These are phyloP conservation scores for Apiotrichum porosum DNA, from an alignment of 1,284 basidiomycete genomes.

Conservation along the genomic window DNA sequence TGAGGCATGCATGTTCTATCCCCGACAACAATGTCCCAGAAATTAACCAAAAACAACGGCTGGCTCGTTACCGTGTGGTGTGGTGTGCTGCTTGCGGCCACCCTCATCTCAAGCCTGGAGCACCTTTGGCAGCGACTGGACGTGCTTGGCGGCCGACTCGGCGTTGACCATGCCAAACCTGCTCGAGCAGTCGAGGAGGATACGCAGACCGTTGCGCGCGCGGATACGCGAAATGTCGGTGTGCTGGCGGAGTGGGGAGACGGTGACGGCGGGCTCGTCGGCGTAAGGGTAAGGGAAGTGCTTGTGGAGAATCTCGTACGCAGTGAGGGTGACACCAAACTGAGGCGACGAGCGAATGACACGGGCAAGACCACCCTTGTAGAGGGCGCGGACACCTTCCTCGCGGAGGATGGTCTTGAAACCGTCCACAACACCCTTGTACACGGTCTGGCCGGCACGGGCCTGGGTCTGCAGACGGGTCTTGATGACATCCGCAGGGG, in stretches of 20 bases:
- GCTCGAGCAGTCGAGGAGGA: constrained; percentile 47
- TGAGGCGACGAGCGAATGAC: constrained; percentile 50
- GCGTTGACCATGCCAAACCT: constrained; percentile 43
- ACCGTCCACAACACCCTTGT: constrained; percentile 86
- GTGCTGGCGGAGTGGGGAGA: constrained; percentile 61
- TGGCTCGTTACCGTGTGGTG: too few relatives aligned
- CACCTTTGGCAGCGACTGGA: constrained; percentile 26
- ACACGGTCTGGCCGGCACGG: constrained; percentile 82
- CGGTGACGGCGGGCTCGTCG: constrained; percentile 51
- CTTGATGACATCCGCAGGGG: constrained; percentile 80
- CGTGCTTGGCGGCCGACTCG: constrained; percentile 24
- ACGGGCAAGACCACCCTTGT: constrained; percentile 88
- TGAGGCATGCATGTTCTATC: neutral
- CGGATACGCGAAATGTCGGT: constrained; percentile 82
- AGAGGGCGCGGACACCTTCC: constrained; percentile 61
- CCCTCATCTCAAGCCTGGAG: constrained; percentile 8
- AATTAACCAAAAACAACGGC: neutral
- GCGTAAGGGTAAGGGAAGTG: constrained; percentile 71
- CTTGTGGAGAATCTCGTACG: constrained; percentile 76
- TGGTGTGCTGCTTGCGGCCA: neutral
- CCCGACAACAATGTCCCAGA: constrained; percentile 5
- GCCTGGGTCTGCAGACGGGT: constrained; percentile 98
- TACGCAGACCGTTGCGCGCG: constrained; percentile 82
- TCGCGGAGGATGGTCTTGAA: constrained; percentile 78
- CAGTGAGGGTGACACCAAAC: constrained; percentile 89